Base-by-base conservation (phyloP, 208 protist species). In the Wallacemonas sp. region DNA sequence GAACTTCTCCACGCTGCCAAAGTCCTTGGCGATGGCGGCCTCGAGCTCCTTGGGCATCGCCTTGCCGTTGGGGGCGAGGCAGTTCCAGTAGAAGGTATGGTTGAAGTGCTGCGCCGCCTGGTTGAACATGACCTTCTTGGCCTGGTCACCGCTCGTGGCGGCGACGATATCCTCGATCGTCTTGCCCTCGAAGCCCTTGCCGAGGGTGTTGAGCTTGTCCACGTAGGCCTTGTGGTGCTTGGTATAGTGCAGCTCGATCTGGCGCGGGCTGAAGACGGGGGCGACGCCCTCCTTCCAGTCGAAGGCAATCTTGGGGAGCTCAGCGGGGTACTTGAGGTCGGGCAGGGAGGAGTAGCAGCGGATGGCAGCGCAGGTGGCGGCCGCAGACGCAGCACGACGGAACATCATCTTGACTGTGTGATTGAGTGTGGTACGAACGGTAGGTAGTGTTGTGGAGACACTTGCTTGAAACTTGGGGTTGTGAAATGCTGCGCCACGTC, bases 171-270 rank as follows among this genome's bases (percentile, higher is more conserved):
- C 84, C 65, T 94, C 88, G 47, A 96, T 89, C n/a, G 76, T 80
- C 74, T 91, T 94, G 17, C 88, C 85, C 54, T 93, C 88, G 47
- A 71, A 78, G 11, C 72, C 76, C 16, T 71, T 72, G 36, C 76
- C 85, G 34, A 96, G 72, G 23, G 80, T 81, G 76, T 98, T 97
- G n/a, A 96, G 68, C 73, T 96, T 96, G 64, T 95, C 88, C 5
- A 96, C 83, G 78, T 97, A 98, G 8, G 86, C 87, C 75, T 96
- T 93, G 81, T 98, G 92, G 72, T 98, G 92, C 72, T 97, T 98
- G 12, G 70, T 91, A 82, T 97, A 96, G 81, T 98, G 94, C 46
- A 96, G 78, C 72, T 96, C 90, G 27, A 97, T 19, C 76, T 96
- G 92, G 6, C 88, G 80, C 9, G 87, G 70, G 47, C 74, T 87